These are phyloP conservation scores for Knoxdaviesia capensis DNA, from an alignment of 2,329 filamentous ascomycete genomes.

Conservation along the genomic window DNA sequence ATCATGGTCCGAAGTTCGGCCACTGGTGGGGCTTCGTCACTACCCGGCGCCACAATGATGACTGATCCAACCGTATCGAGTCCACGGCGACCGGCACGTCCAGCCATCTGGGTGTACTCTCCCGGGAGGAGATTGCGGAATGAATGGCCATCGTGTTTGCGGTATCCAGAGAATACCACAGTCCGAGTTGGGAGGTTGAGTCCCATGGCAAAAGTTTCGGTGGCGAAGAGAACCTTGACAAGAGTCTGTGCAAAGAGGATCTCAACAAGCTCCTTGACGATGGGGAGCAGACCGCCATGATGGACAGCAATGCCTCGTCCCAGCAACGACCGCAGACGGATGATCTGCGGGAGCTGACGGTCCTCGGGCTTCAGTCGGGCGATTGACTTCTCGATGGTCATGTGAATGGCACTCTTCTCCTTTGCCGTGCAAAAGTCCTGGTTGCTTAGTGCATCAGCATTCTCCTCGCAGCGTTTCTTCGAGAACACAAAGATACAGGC, in stretches of 20 bases:
- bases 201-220: constrained; percentile 97
- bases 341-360: constrained; percentile 74
- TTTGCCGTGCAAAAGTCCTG: constrained; percentile 84
- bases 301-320: constrained; percentile 85
- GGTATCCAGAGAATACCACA: constrained; percentile 91
- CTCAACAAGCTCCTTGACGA: constrained; percentile 95
- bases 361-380: constrained; percentile 83
- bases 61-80: constrained; percentile 85
- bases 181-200: constrained; percentile 89
- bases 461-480: constrained; percentile 93
- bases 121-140: constrained; percentile 85
- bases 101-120: constrained; percentile 98
- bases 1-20: constrained; percentile 81
- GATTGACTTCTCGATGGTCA: constrained; percentile 91
- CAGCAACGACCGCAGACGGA: constrained; percentile 67
- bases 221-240: constrained; percentile 93
- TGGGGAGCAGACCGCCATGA: constrained; percentile 82
- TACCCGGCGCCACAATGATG: constrained; percentile 69
- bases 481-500: constrained; percentile 98
- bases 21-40: constrained; percentile 76
- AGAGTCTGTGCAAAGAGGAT: constrained; percentile 88
- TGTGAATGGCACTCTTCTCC: constrained; percentile 93
- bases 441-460: constrained; percentile 85
- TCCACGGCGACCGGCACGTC: constrained; percentile 78
- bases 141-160: constrained; percentile 83